Conservation (phyloP, 148 eudicot genomes). For the Rhododendron molle region DNA sequence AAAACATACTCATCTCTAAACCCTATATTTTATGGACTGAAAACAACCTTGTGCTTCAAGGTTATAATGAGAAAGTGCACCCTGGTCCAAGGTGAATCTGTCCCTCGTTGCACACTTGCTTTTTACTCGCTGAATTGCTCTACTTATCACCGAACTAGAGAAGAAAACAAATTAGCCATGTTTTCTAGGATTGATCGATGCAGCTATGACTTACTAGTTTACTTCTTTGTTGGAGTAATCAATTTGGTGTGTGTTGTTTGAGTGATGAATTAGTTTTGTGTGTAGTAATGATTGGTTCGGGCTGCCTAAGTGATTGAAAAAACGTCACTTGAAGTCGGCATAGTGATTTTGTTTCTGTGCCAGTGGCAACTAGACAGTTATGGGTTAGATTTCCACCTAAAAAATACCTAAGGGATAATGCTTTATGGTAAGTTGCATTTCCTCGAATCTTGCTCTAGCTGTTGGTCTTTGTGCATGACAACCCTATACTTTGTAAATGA, state of each 20-base stretch:
- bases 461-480: neutral
- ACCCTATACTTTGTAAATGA: neutral
- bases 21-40: neutral
- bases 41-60: neutral
- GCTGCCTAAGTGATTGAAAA: neutral
- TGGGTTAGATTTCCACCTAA: neutral
- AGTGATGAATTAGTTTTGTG: neutral
- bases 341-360: neutral
- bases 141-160: neutral
- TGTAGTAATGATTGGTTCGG: neutral
- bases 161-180: neutral
- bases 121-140: neutral
- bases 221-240: constrained; percentile 1
- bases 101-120: neutral
- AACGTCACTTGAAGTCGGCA: neutral
- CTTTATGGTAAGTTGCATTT: neutral
- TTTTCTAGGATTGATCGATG: neutral
- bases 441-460: neutral
- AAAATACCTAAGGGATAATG: neutral
- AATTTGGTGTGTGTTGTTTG: neutral
- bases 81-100: neutral
- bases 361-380: neutral
- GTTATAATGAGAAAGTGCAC: neutral
- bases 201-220: neutral
- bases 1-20: neutral